Base-by-base conservation (phyloP, 495 filamentous ascomycete genomes). In the Patellaria atrata region DNA sequence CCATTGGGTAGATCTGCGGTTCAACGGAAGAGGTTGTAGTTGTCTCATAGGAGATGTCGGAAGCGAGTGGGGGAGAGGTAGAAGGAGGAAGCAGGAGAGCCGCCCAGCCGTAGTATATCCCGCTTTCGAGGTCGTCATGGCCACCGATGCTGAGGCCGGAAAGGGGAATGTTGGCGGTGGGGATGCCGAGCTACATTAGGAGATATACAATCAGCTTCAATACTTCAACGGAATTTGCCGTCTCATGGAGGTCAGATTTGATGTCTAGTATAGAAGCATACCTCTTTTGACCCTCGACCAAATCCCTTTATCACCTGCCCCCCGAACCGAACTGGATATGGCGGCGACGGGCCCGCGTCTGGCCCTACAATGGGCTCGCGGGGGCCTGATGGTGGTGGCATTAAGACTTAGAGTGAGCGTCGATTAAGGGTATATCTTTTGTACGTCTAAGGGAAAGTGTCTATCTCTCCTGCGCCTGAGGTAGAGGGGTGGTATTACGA, bases 141-240 rank as follows among this genome's bases (percentile, higher is more conserved):
- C 82, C 84, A 12, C 75, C 73, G 22, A 76, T 67, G 21, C 40
- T 48, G 22, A 81, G 58, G 6, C 73, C 73, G 35, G 77, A 74
- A 37, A 92, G 65, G 25, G 89, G 85, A 43, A 97, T 86, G 62
- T 97, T 97, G 48, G 89, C 89, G 0, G 89, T 97, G 2, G 89
- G 89, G 57, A 96, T 94, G 37, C 87, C 84, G 38, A 97, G 75
- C 67, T 82, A 46, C 22, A 40, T n/a, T n/a, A n/a, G n/a, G n/a
- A n/a, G n/a, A n/a, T n/a, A n/a, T n/a, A n/a, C n/a, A n/a, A n/a
- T n/a, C n/a, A n/a, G n/a, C n/a, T n/a, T n/a, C n/a, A 21, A 11
- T 11, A 22, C 2, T 11, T 10, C 15, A 42, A 23, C 16, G 15
- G 41, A 5, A 18, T 41, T 10, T 33, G 2, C n/a, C 11, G 11